phyloP scores from a whole-genome alignment of 1,139 yeast genomes.

The Keqinozyma sinolaborantium region DNA sequence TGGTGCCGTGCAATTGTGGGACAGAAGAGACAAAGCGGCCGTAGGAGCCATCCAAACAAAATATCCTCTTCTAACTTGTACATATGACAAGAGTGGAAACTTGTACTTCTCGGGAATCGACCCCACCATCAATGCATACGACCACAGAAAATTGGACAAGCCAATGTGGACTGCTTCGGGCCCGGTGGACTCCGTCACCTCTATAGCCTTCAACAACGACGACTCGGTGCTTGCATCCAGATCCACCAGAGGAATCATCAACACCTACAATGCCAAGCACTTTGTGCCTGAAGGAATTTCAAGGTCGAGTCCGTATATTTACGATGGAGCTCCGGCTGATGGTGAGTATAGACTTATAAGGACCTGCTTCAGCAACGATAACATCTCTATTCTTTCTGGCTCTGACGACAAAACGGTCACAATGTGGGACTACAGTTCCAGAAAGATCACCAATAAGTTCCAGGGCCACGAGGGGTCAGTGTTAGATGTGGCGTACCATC shows the following conservation, averaged over 20 bases:
- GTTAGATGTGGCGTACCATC: constrained; percentile 52
- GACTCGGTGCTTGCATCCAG: constrained; percentile 51
- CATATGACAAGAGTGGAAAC: constrained; percentile 33
- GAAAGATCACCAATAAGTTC: constrained; percentile 43
- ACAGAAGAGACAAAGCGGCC: constrained; percentile 48
- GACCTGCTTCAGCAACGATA: constrained; percentile 39
- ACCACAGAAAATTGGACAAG: constrained; percentile 35
- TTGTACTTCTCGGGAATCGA: constrained; percentile 68
- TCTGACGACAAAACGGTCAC: constrained; percentile 59
- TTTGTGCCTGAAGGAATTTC: constrained; percentile 33
- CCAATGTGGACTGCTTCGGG: constrained; percentile 46
- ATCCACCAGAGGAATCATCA: constrained; percentile 55
- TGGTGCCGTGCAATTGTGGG: constrained; percentile 62
- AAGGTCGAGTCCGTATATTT: constrained; percentile 42
- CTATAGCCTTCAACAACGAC: constrained; percentile 47
- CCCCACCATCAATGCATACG: constrained; percentile 57
- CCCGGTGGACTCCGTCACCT: constrained; percentile 51
- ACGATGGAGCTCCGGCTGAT: constrained; percentile 60
- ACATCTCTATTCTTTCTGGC: constrained; percentile 49
- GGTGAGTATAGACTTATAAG: constrained; percentile 52
- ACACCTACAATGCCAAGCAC: constrained; percentile 53
- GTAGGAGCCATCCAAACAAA: constrained; percentile 36
- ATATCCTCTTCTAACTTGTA: constrained; percentile 59
- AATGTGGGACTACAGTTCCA: constrained; percentile 58
- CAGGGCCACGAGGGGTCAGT: constrained; percentile 64